Conservation (phyloP, 2,329 filamentous ascomycete genomes). For the Macroventuria anomochaeta region DNA sequence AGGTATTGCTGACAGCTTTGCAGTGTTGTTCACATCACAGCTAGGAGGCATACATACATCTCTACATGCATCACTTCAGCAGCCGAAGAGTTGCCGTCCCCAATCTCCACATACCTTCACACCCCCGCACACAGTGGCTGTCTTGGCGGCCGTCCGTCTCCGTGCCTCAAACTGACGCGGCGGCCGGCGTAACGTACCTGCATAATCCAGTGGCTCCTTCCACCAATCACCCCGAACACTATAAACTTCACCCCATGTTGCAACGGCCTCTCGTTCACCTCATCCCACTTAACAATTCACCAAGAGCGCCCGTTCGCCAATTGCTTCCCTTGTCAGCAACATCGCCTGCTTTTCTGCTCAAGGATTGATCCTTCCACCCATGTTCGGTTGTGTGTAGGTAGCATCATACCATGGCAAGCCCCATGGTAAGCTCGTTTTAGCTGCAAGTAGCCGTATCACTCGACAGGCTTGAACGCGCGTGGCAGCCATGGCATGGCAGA, state of each 20-base stretch:
- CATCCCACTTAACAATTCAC: background rate
- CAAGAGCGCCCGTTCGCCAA: background rate
- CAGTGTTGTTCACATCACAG: background rate
- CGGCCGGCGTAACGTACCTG: constrained; percentile 1
- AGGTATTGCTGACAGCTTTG: background rate
- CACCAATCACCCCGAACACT: background rate
- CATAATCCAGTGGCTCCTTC: background rate
- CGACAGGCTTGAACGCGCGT: background rate
- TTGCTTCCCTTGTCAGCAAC: background rate
- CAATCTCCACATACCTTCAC: background rate
- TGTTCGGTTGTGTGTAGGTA: background rate
- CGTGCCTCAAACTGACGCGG: background rate
- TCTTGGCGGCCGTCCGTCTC: background rate
- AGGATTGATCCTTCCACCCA: background rate
- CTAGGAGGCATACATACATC: background rate
- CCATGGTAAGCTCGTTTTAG: background rate
- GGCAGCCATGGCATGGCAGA: background rate
- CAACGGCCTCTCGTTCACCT: background rate
- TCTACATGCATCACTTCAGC: background rate
- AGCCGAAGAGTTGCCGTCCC: background rate
- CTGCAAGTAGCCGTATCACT: background rate
- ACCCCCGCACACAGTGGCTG: background rate
- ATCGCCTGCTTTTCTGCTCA: background rate
- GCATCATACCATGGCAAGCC: background rate
- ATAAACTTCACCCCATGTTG: background rate